Base-by-base conservation (phyloP, 805 yeast species). In the Candida boidinii region DNA sequence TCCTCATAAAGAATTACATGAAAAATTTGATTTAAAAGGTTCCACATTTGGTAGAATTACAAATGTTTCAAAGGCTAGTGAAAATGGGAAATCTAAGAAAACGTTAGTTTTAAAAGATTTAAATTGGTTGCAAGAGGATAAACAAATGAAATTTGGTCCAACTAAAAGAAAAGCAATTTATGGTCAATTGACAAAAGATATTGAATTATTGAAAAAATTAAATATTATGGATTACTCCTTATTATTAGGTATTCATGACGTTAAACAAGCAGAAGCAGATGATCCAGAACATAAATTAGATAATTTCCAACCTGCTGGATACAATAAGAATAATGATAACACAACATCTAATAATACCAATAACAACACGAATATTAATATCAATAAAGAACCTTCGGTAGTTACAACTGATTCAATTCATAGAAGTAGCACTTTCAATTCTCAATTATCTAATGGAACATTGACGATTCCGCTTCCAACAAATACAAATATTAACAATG, bases 191-290 rank as follows among this genome's bases (percentile, higher is more conserved):
- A 74, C 67, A 29, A 67, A 67, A 21, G 99, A 92, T 53, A 92
- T 86, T 14, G 56, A 62, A 35, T 66, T 92, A 16, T 64, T 92
- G 28, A 69, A 85, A 39, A 67, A 70, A 36, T 62, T 86, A 41
- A 86, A 87, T 45, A 88, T 85, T 23, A 92, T 92, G 99, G 99
- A 92, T 54, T 92, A 94, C 56, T 87, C 96, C 0, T 64, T 92
- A 39, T 62, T 92, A 30, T 59, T 94, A 28, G 99, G 98, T 1
- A 69, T 88, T 21, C 96, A 86, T 51, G 92, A 88, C 51, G 61
- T 80, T 39, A 64, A 66, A 19, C 64, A 67, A 40, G 84, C 79
- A 2, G 73, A 56, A 68, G 19, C 33, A 14, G 45, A 44, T 17
- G 56, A 48, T 31, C 51, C 49, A 2, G 45, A 36, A 20, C 39